These are phyloP conservation scores for Heterobasidion parviporum DNA, from an alignment of 1,284 basidiomycete species.

Conservation along the genomic window DNA sequence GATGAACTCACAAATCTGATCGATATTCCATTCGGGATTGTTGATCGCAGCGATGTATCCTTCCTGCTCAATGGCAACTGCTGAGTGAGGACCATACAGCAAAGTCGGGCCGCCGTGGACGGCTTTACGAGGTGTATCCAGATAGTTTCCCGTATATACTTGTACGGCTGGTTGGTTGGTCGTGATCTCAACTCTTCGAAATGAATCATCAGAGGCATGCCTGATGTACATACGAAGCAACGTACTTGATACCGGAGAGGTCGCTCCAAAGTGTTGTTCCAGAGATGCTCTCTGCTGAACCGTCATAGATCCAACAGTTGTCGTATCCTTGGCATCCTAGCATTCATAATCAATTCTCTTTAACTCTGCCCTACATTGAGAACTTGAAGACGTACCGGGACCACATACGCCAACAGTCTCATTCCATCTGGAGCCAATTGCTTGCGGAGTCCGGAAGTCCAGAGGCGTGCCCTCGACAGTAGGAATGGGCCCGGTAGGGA, in stretches of 20 bases:
- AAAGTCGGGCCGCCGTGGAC: conserved; percentile 40
- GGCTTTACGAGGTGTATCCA: conserved; percentile 37
- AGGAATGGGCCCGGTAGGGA: conserved; percentile 42
- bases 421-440: conserved; percentile 34
- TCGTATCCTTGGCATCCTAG: conserved; percentile 34
- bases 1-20: conserved; percentile 42
- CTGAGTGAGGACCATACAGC: conserved; percentile 35
- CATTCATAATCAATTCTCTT: background rate
- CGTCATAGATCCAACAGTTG: conserved; percentile 38
- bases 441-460: conserved; percentile 35
- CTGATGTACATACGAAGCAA: background rate
- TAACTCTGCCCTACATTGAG: background rate
- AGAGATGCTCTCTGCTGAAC: conserved; percentile 12
- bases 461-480: conserved; percentile 31
- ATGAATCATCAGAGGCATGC: background rate
- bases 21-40: conserved; percentile 41
- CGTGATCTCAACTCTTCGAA: conserved; percentile 36
- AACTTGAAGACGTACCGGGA: conserved; percentile 17
- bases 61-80: conserved; percentile 49
- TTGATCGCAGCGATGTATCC: conserved; percentile 49
- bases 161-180: conserved; percentile 44
- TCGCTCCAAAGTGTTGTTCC: conserved; percentile 31
- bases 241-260: conserved; percentile 40
- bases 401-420: conserved; percentile 32
- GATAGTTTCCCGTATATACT: conserved; percentile 37